Evolutionary conservation across 192 early-diverging fungal species (phyloP).

Genomic region (Radiomyces spectabilis): DNA sequence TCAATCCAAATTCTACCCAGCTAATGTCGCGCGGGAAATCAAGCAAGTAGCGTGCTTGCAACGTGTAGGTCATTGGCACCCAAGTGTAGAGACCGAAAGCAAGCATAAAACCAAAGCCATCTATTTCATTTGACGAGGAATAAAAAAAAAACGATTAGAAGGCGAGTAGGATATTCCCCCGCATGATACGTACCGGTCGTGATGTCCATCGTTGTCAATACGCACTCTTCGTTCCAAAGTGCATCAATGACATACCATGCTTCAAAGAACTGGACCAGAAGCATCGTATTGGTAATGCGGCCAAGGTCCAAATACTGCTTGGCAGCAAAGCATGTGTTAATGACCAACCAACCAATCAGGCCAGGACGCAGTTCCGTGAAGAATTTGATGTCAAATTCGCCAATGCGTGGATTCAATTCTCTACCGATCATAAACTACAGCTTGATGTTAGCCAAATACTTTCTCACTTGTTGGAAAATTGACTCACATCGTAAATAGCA

Average conservation of each 20-base stretch:
- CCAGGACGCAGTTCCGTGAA: conserved; percentile 93
- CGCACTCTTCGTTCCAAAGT: conserved; percentile 60
- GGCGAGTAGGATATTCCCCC: not conserved
- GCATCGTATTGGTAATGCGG: conserved; percentile 68
- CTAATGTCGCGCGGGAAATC: conserved; percentile 58
- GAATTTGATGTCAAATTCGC: conserved; percentile 83
- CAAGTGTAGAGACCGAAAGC: conserved; percentile 76
- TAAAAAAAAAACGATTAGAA: not conserved
- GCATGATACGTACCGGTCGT: conserved; percentile 42
- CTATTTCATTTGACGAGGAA: conserved; percentile 25
- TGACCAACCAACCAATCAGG: conserved; percentile 81
- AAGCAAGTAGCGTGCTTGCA: conserved; percentile 86
- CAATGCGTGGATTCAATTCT: conserved; percentile 90
- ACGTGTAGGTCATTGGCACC: conserved; percentile 85
- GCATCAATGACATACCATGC: conserved; percentile 84
- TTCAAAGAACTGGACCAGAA: conserved; percentile 69
- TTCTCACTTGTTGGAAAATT: not conserved
- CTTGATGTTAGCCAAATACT: not conserved
- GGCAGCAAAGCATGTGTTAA: conserved; percentile 71
- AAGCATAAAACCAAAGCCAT: conserved; percentile 93
- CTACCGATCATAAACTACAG: conserved; percentile 87
- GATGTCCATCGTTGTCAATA: conserved; percentile 98
- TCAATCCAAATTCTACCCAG: conserved; percentile 20
- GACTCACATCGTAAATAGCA: conserved; percentile 68
- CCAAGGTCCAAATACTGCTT: conserved; percentile 68